Evolutionary conservation across 2,329 filamentous ascomycete genomes (phyloP), one percentile per base, ranked within the genome.

Genomic region (Ceratocystis cubensis): DNA sequence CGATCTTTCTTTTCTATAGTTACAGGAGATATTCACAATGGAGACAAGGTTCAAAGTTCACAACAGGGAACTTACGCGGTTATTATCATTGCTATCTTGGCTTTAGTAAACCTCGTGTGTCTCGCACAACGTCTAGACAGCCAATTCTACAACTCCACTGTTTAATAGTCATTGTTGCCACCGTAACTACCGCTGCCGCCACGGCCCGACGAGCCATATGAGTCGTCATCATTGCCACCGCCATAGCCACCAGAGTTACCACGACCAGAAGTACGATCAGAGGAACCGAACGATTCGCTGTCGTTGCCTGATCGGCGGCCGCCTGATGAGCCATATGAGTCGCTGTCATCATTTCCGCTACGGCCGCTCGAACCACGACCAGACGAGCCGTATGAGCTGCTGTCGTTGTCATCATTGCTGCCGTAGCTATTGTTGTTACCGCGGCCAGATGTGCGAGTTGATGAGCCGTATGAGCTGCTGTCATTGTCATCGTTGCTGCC

Each of bases 81-180:
- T 33, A 57, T 63, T 28, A 33, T 63, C 41, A 41, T 63, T 63
- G 41, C 30, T 15, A 7, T 2, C 30, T 15, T 17, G 53, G 15
- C 33, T 13, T 17, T n/a, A 57, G 3, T 57, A 57, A 57, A 22
- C 25, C 13, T 30, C 1, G 25, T 30, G 15, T 15, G 2, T n/a
- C 22, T 57, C 15, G 25, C 8, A 57, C 22, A n/a, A 30, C 53
- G 2, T 57, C 10, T 33, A 15, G 22, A 28, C 5, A 15, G 61
- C 20, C 13, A 15, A 28, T 63, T 15, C 30, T 22, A 45, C 4
- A 65, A 33, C 33, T 20, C 56, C 10, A 8, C n/a, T 5, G 65
- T 30, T 68, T 73, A 73, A 50, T 74, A 70, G 28, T 73, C 66
- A 30, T 71, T 37, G 56, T 44, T 63, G 63, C 68, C 69, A 62